Evolutionary conservation across 306 rosid genomes (phyloP), one percentile per base, ranked within the genome.

Genomic region (Purshia tridentata): DNA sequence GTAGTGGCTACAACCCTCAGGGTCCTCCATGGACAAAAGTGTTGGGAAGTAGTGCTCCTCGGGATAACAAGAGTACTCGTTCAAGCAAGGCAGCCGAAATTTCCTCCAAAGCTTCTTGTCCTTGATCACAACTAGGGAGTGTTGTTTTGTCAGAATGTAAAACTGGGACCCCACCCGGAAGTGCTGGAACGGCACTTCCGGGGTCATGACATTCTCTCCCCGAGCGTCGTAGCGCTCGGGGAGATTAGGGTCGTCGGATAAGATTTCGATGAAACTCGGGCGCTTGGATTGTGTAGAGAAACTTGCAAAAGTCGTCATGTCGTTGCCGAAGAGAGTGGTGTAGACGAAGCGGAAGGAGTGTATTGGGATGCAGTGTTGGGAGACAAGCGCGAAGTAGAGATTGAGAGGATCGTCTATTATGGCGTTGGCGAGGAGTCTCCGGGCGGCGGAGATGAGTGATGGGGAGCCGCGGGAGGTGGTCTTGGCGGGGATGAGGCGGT

Each of bases 21-120:
- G 83, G 23, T 89, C 95, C 72, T 67, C 75, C 88, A 87, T 89
- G 2, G 90, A 87, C 67, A 89, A 16, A 0, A 87, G 82, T 9
- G 92, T 89, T 1, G 95, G 95, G 18, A 89, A 89, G 35, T 87
- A 89, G 47, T 89, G 95, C 35, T 89, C 95, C 52, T 87, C 95
- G 0, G 91, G 91, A 72, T 89, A 89, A 52, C 95, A 89, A 3
- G 87, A 78, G 4, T 83, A 82, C 35, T 62, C 72, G 4, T 78
- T 78, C 46, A 77, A 5, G 60, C 95, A 87, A 4, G 91, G 91
- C 42, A 87, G 82, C 75, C 14, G 50, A 60, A 89, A 89, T 70
- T 89, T 89, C 78, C 50, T 71, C 95, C 90, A 89, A 1, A 87
- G 51, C 23, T 23, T 76, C 39, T 48, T 9, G 39, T 89, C 95